These are phyloP conservation scores for Diaporthe citriasiana DNA, from an alignment of 2,329 filamentous ascomycete species.

Conservation along the genomic window DNA sequence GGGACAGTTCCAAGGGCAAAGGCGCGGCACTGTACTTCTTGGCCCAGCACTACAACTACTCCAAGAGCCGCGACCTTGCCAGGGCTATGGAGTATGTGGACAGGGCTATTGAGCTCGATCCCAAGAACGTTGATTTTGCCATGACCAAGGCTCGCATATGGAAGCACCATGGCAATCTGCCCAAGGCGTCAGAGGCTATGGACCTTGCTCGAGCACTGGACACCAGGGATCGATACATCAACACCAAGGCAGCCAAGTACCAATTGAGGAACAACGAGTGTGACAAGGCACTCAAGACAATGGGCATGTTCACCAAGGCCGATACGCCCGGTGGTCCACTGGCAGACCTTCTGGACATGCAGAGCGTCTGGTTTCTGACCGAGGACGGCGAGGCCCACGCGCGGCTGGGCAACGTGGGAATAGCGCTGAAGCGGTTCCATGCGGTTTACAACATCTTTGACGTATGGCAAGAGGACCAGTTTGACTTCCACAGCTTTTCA, in stretches of 20 bases:
- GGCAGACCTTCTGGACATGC: conserved; percentile 95
- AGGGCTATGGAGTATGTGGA: conserved; percentile 89
- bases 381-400: conserved; percentile 94
- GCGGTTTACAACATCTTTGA: conserved; percentile 94
- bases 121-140: conserved; percentile 88
- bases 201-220: conserved; percentile 88
- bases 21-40: conserved; percentile 92
- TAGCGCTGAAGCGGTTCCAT: conserved; percentile 94
- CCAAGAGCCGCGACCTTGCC: conserved; percentile 83
- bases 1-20: conserved; percentile 72
- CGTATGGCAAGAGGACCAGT: conserved; percentile 97
- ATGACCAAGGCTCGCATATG: conserved; percentile 96
- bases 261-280: conserved; percentile 93
- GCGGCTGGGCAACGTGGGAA: conserved; percentile 83
- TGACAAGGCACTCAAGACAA: conserved; percentile 86
- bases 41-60: conserved; percentile 96
- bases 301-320: conserved; percentile 93
- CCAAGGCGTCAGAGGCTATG: conserved; percentile 89
- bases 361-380: conserved; percentile 96
- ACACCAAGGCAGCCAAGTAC: conserved; percentile 98
- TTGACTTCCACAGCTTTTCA: conserved; percentile 98
- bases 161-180: conserved; percentile 87
- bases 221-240: conserved; percentile 94
- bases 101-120: conserved; percentile 83
- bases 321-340: conserved; percentile 90